Percentiles rank a stretch among this genome's conserved stretches.
phyloP scores from a whole-genome alignment of 2,329 filamentous ascomycete genomes.

The Pyricularia sp. region DNA sequence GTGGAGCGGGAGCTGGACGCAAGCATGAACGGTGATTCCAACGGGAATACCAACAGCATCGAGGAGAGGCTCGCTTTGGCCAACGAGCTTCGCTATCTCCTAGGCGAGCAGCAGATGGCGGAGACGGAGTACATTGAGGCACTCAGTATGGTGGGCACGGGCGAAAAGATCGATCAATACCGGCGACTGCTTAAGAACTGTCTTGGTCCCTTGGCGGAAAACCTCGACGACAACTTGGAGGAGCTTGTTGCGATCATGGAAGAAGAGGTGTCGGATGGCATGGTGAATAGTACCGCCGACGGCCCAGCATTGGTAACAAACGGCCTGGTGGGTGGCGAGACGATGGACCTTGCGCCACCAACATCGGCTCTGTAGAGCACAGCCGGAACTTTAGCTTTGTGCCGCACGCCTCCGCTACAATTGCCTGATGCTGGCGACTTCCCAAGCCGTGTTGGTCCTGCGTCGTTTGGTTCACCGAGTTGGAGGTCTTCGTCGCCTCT shows the following conservation, averaged over 20 bases:
- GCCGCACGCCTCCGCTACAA: neutral
- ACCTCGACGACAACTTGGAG: conserved; percentile 55
- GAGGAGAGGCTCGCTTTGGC: conserved; percentile 50
- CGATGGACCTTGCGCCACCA: conserved; percentile 5
- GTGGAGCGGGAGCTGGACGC: conserved; percentile 40
- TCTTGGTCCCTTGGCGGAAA: conserved; percentile 58
- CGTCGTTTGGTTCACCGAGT: neutral
- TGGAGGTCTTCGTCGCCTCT: neutral
- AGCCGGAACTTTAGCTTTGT: neutral
- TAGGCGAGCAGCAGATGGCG: conserved; percentile 50
- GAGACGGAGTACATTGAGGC: conserved; percentile 62
- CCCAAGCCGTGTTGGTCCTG: neutral
- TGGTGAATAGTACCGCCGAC: conserved; percentile 8
- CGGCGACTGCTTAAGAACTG: conserved; percentile 59
- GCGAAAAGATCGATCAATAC: conserved; percentile 67
- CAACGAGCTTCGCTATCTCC: conserved; percentile 43
- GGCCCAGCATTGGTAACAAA: neutral
- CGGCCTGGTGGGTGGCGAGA: neutral
- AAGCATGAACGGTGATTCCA: conserved; percentile 9
- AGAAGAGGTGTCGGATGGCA: conserved; percentile 42
- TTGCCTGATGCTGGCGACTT: neutral
- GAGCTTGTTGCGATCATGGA: conserved; percentile 55
- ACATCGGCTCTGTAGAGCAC: conserved; percentile 3
- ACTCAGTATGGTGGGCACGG: conserved; percentile 58
- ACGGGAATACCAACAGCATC: conserved; percentile 31